Conservation (phyloP, 164 flowering plant species). For the Taxillus chinensis region DNA sequence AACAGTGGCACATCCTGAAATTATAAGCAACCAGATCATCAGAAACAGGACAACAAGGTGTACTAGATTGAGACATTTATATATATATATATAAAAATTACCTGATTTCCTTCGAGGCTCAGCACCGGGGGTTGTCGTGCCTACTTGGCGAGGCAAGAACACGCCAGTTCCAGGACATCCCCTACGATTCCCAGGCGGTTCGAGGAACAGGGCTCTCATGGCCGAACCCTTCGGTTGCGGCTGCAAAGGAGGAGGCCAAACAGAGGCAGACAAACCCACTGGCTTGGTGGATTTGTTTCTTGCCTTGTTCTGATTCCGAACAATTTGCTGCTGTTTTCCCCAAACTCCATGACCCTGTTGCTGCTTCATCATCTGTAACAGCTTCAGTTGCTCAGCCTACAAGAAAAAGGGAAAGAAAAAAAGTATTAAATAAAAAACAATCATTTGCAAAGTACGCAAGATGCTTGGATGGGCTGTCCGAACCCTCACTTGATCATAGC, state of each 20-base stretch:
- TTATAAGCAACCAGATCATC: background rate
- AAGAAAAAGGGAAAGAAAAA: background rate
- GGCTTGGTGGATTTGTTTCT: conserved; percentile 15
- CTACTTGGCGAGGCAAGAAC: conserved; percentile 32
- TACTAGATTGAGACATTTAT: background rate
- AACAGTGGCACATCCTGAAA: conserved; percentile 28
- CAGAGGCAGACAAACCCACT: conserved; percentile 35
- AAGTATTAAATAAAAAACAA: background rate
- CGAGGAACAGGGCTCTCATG: conserved; percentile 34
- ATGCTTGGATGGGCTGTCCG: background rate
- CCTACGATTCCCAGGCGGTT: conserved; percentile 14
- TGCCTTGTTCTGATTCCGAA: conserved; percentile 7
- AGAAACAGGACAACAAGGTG: background rate
- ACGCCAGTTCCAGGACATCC: conserved; percentile 44
- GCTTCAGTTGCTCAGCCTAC: conserved; percentile 44
- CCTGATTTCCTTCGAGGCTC: conserved; percentile 25
- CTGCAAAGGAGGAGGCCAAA: conserved; percentile 58
- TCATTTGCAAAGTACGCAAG: background rate
- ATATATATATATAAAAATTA: background rate
- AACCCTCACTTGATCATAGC: background rate
- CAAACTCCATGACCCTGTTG: conserved; percentile 14
- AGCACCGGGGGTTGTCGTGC: background rate
- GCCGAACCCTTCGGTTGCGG: conserved; percentile 24
- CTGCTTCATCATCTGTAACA: conserved; percentile 32
- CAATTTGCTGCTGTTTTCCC: conserved; percentile 4